These are phyloP conservation scores for Ganoderma meredithae DNA, from an alignment of 1,284 basidiomycete genomes.

Conservation along the genomic window DNA sequence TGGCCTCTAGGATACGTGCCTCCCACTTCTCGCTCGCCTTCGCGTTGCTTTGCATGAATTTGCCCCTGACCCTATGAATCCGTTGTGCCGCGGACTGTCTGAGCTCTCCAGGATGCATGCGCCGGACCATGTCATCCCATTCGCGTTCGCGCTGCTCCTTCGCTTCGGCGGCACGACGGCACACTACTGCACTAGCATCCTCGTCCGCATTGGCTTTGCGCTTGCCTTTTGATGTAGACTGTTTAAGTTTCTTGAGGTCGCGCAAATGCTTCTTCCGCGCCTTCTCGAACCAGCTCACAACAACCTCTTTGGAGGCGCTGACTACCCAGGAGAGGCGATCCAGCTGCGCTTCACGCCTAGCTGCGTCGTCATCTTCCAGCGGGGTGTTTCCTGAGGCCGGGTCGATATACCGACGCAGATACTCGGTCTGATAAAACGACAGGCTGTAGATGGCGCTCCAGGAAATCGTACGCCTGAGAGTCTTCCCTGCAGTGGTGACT, in stretches of 20 bases:
- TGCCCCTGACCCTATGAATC: slow-evolving; percentile 58
- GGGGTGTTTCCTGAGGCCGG: slow-evolving; percentile 53
- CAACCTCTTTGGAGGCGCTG: slow-evolving; percentile 60
- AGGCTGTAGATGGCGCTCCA: slow-evolving; percentile 69
- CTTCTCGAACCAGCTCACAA: slow-evolving; percentile 54
- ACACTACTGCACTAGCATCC: slow-evolving; percentile 58
- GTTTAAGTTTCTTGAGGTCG: slow-evolving; percentile 52
- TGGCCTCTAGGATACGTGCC: slow-evolving; percentile 58
- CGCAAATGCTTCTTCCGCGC: slow-evolving; percentile 48
- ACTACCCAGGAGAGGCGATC: slow-evolving; percentile 58
- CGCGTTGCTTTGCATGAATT: slow-evolving; percentile 62
- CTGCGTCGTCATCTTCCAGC: slow-evolving; percentile 53
- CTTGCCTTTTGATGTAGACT: slow-evolving; percentile 34
- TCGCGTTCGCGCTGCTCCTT: slow-evolving; percentile 62
- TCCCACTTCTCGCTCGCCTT: slow-evolving; percentile 67
- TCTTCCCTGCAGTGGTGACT: slow-evolving; percentile 44
- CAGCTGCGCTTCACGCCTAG: slow-evolving; percentile 43
- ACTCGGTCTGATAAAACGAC: slow-evolving; percentile 73
- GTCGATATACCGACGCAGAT: slow-evolving; percentile 61
- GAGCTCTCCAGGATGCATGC: slow-evolving; percentile 60
- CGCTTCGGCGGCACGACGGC: slow-evolving; percentile 64
- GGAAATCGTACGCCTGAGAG: slow-evolving; percentile 59
- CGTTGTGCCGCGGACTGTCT: slow-evolving; percentile 56
- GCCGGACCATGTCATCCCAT: slow-evolving; percentile 66
- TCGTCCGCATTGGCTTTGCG: slow-evolving; percentile 61